Percentiles rank a stretch among this genome's conserved stretches.
These are phyloP conservation scores for Annulohypoxylon maeteangense DNA, from an alignment of 495 filamentous ascomycete genomes.

Conservation along the genomic window DNA sequence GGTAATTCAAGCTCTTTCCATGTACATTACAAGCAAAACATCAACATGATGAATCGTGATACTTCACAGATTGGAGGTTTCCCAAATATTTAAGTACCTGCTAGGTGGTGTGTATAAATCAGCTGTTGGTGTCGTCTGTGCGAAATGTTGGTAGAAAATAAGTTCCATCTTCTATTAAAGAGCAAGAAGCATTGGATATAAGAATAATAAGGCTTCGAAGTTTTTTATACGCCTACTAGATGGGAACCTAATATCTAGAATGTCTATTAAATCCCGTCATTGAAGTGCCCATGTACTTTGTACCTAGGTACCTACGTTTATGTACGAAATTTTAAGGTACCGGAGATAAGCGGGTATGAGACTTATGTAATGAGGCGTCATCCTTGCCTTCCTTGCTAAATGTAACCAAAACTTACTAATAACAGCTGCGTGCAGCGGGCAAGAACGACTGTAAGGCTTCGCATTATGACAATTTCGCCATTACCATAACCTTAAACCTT, in stretches of 20 bases:
- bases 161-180: no score
- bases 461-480: slow-evolving; percentile 28
- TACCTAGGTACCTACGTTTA: background rate
- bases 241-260: no score
- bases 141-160: no score
- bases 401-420: background rate
- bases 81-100: no score
- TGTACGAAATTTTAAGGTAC: background rate
- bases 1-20: background rate
- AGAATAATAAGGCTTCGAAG: no score
- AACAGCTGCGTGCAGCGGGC: slow-evolving; percentile 12
- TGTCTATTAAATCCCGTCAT: no score
- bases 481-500: background rate
- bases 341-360: slow-evolving; percentile 11
- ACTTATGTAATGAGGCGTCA: slow-evolving; percentile 33
- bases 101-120: no score
- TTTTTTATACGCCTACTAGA: no score
- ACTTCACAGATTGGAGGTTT: slow-evolving; percentile 4
- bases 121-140: no score
- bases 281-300: background rate
- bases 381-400: slow-evolving; percentile 2
- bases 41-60: slow-evolving; percentile 1
- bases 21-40: slow-evolving; percentile 18
- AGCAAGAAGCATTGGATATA: no score
- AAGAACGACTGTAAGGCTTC: slow-evolving; percentile 26